Conservation (phyloP, 345 rosid species). For the Aquilaria yunnanensis region DNA sequence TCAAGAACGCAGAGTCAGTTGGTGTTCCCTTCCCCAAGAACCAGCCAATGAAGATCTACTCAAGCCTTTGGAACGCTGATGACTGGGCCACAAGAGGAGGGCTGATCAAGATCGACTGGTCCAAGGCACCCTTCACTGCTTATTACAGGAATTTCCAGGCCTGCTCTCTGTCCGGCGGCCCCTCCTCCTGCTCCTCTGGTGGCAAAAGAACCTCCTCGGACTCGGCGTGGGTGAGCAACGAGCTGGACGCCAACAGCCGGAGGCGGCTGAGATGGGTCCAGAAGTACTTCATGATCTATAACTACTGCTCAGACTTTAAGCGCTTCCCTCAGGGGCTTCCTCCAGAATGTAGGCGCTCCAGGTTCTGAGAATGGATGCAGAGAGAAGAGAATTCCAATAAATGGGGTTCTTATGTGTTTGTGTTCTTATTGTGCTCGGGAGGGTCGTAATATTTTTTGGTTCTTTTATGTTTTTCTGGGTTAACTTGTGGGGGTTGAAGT, state of each 20-base stretch:
- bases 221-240: slow-evolving; percentile 21
- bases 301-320: slow-evolving; percentile 49
- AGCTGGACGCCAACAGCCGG: slow-evolving; percentile 41
- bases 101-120: slow-evolving; percentile 57
- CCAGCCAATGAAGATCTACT: slow-evolving; percentile 55
- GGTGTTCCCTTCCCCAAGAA: slow-evolving; percentile 51
- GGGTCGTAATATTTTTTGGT: too few relatives aligned
- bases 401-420: too few relatives aligned
- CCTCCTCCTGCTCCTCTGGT: slow-evolving; percentile 29
- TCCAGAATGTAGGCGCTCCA: slow-evolving; percentile 40
- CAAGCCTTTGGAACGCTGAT: slow-evolving; percentile 53
- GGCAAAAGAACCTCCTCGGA: slow-evolving; percentile 16
- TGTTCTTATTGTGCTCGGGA: too few relatives aligned
- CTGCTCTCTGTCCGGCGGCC: slow-evolving; percentile 22
- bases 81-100: slow-evolving; percentile 71
- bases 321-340: slow-evolving; percentile 54
- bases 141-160: slow-evolving; percentile 47
- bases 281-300: slow-evolving; percentile 56
- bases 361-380: slow-evolving; percentile 17
- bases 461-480: too few relatives aligned
- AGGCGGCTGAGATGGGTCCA: slow-evolving; percentile 68
- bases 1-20: slow-evolving; percentile 40
- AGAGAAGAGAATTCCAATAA: too few relatives aligned
- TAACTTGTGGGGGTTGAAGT: too few relatives aligned
- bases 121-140: slow-evolving; percentile 59